phyloP scores from a whole-genome alignment of 2,329 filamentous ascomycete species.

The Venturiaceae sp. region DNA sequence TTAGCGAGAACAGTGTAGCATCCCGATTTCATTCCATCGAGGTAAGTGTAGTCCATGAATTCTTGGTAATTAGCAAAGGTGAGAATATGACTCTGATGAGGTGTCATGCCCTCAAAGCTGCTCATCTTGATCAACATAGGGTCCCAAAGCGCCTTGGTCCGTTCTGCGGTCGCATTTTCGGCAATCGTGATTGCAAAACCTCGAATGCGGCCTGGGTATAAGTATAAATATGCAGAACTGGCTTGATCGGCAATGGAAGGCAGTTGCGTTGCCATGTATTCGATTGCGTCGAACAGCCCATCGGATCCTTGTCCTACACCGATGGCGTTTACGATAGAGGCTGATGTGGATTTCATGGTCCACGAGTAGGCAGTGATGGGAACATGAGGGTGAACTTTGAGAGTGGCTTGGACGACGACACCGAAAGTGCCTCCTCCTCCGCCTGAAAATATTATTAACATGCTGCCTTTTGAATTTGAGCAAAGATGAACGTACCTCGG shows the following conservation, averaged over 20 bases:
- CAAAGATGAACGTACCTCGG: constrained; percentile 10
- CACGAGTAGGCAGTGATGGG: not conserved
- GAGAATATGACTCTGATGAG: no score
- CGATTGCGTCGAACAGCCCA: not conserved
- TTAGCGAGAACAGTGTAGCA: no score
- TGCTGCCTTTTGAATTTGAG: no score
- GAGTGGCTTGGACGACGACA: constrained; percentile 19
- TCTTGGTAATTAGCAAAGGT: no score
- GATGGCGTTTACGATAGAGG: no score
- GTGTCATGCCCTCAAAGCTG: not conserved
- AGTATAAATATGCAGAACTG: not conserved
- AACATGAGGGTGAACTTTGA: constrained; percentile 15
- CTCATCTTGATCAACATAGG: constrained; percentile 2
- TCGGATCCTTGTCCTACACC: not conserved
- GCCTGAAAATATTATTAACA: no score
- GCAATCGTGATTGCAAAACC: no score
- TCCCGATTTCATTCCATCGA: no score
- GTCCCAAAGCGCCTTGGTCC: no score
- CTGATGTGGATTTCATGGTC: not conserved
- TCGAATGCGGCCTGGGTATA: not conserved
- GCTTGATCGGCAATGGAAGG: not conserved
- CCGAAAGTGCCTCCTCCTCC: constrained; percentile 16
- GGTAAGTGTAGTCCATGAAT: no score
- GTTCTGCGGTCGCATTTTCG: no score
- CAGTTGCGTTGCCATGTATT: not conserved